phyloP scores from a whole-genome alignment of 352 stramenopile species.

The Halophytophthora polymorphica region DNA sequence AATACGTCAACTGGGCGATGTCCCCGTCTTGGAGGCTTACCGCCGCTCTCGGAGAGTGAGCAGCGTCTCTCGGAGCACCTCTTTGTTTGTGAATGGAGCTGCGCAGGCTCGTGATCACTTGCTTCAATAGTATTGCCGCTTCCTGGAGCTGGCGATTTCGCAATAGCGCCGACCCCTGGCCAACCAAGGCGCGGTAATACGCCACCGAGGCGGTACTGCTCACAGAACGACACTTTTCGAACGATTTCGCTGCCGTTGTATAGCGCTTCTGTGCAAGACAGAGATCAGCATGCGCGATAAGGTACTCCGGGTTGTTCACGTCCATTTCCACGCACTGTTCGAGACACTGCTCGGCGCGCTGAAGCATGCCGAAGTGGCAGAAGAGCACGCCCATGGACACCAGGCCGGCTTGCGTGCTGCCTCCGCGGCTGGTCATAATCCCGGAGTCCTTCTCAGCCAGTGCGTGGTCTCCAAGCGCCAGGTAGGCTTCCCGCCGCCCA shows the following conservation, averaged over 20 bases:
- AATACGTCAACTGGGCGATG: constrained; percentile 16
- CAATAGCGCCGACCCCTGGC: constrained; percentile 37
- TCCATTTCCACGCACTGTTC: constrained; percentile 33
- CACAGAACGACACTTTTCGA: constrained; percentile 30
- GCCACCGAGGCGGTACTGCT: constrained; percentile 22
- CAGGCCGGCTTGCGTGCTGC: constrained; percentile 19
- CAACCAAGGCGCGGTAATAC: constrained; percentile 46
- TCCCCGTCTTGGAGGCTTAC: neutral
- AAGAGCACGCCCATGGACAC: constrained; percentile 55
- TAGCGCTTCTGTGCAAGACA: constrained; percentile 44
- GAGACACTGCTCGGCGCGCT: constrained; percentile 47
- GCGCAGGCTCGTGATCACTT: constrained; percentile 36
- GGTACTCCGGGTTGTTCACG: constrained; percentile 32
- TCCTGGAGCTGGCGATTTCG: constrained; percentile 44
- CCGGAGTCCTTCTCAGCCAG: constrained; percentile 36
- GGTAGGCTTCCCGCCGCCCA: constrained; percentile 37
- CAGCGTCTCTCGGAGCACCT: neutral
- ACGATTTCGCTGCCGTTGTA: constrained; percentile 27
- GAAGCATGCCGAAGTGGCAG: constrained; percentile 47
- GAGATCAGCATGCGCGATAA: constrained; percentile 48
- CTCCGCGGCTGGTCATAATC: constrained; percentile 38
- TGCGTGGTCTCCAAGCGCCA: constrained; percentile 16
- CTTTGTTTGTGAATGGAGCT: constrained; percentile 16
- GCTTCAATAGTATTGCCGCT: constrained; percentile 30
- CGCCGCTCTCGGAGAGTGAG: neutral